These are phyloP conservation scores for Wickerhamiella kurtzmanii DNA, from an alignment of 805 yeast genomes.

Conservation along the genomic window DNA sequence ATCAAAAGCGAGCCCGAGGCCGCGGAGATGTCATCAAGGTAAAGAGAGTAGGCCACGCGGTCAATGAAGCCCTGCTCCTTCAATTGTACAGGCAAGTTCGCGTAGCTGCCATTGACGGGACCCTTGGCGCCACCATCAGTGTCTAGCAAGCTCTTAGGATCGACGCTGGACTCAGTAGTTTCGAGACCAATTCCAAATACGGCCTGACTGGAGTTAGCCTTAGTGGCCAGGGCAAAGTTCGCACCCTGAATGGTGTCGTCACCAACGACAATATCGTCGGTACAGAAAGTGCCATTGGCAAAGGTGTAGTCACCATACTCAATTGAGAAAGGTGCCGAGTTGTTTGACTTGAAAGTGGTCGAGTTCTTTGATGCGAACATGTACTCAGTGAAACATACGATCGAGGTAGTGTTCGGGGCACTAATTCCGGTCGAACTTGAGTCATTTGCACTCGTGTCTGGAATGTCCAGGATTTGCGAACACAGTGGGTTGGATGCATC, in stretches of 20 bases:
- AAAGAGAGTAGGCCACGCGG: constrained; percentile 34
- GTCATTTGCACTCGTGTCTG: background rate
- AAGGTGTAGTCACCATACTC: constrained; percentile 33
- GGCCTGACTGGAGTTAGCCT: constrained; percentile 51
- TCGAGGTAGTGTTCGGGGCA: constrained; percentile 3
- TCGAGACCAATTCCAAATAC: constrained; percentile 29
- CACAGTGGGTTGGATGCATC: constrained; percentile 12
- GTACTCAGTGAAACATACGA: constrained; percentile 18
- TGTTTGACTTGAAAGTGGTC: constrained; percentile 13
- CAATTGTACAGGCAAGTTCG: constrained; percentile 25
- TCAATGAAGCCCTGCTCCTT: constrained; percentile 31
- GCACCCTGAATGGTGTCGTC: constrained; percentile 37
- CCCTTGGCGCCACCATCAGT: background rate
- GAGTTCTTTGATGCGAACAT: constrained; percentile 20
- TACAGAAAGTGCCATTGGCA: constrained; percentile 47
- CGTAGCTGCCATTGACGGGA: constrained; percentile 15
- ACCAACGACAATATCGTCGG: constrained; percentile 45
- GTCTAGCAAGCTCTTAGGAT: background rate
- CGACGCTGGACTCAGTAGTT: constrained; percentile 26
- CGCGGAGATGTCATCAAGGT: constrained; percentile 28
- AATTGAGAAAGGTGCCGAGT: constrained; percentile 17
- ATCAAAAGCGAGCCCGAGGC: constrained; percentile 29
- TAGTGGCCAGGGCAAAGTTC: constrained; percentile 63
- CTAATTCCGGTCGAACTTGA: background rate
- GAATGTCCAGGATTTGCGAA: background rate